Conservation (phyloP, 805 yeast species). For the Candida suzukii region DNA sequence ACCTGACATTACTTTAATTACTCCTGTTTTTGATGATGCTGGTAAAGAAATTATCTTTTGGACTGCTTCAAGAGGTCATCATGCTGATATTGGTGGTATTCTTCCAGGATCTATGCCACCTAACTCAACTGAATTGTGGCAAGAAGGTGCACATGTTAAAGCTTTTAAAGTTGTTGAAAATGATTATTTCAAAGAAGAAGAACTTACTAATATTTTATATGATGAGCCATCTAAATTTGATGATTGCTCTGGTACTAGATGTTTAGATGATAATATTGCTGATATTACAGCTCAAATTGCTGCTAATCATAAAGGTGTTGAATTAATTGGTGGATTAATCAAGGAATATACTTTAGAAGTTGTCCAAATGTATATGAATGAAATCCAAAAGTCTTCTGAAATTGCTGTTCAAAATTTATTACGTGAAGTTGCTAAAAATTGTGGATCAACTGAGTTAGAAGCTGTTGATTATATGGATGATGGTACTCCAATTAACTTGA, state of each 20-base stretch:
- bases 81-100: constrained; percentile 51
- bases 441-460: constrained; percentile 11
- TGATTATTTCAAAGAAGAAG: constrained; percentile 42
- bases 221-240: constrained; percentile 39
- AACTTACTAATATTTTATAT: constrained; percentile 33
- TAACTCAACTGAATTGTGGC: constrained; percentile 39
- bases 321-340: constrained; percentile 26
- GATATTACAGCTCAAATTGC: constrained; percentile 34
- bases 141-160: constrained; percentile 46
- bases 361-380: constrained; percentile 33
- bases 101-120: constrained; percentile 49
- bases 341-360: constrained; percentile 29
- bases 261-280: constrained; percentile 42
- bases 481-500: constrained; percentile 37
- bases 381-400: constrained; percentile 33
- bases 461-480: constrained; percentile 47
- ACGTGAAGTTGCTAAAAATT: constrained; percentile 31
- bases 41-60: constrained; percentile 32
- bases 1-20: constrained; percentile 42
- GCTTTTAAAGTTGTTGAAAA: constrained; percentile 38
- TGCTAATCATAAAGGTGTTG: constrained; percentile 1
- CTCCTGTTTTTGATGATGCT: constrained; percentile 39
- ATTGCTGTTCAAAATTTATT: constrained; percentile 24
- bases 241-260: constrained; percentile 46
- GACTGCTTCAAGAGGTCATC: constrained; percentile 50